phyloP scores from a whole-genome alignment of 345 rosid genomes.

The Eutrema yunnanense region DNA sequence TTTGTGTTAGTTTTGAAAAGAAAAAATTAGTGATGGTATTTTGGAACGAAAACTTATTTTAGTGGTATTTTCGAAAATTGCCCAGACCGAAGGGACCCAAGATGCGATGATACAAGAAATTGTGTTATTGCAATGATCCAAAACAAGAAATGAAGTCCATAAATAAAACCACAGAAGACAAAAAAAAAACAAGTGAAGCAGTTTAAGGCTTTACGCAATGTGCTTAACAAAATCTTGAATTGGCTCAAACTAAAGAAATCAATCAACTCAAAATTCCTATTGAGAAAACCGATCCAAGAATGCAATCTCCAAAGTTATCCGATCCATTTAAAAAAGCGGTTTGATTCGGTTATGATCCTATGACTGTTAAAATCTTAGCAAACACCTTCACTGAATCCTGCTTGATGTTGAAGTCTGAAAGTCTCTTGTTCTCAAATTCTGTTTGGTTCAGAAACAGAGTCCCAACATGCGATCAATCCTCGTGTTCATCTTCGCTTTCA shows the following conservation, averaged over 20 bases:
- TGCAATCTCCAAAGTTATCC: neutral
- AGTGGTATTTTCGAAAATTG: too few species aligned
- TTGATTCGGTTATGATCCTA: neutral
- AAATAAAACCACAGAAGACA: neutral
- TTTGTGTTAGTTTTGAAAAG: too few species aligned
- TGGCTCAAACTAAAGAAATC: conserved; percentile 8
- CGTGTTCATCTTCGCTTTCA: conserved; percentile 73
- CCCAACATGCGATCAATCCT: conserved; percentile 41
- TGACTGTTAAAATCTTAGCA: neutral
- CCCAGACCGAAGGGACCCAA: neutral
- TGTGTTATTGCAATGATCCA: conserved; percentile 13
- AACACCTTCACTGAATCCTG: neutral
- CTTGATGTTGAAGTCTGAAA: neutral
- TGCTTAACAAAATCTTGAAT: conserved; percentile 10
- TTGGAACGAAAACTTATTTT: too few species aligned
- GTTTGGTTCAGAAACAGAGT: neutral
- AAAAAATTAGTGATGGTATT: too few species aligned
- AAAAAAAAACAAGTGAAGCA: neutral
- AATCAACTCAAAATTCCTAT: neutral
- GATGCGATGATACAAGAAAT: neutral
- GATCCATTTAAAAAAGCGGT: neutral
- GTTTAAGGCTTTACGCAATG: neutral
- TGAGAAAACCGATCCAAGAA: neutral
- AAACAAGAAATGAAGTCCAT: neutral
- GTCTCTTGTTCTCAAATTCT: neutral